phyloP scores from a whole-genome alignment of 768 basidiomycete species.

The Tephrocybe rancida region DNA sequence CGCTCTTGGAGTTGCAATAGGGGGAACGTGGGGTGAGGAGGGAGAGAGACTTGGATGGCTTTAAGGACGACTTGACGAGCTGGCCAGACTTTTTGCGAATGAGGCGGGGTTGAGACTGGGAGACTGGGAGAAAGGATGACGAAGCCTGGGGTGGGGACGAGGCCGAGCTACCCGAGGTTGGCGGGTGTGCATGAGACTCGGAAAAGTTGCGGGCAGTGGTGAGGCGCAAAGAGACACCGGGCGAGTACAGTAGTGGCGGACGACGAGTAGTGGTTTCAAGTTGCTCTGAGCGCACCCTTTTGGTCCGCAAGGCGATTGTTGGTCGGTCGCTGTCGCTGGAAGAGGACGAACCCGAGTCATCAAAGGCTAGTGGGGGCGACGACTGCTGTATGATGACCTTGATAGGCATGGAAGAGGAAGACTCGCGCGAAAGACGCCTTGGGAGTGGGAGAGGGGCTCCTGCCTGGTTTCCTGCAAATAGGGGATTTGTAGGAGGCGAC shows the following conservation, averaged over 20 bases:
- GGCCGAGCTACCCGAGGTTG: background rate
- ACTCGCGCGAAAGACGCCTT: conserved; percentile 42
- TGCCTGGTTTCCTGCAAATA: conserved; percentile 44
- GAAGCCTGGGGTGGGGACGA: conserved; percentile 22
- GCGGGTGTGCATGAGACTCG: conserved; percentile 30
- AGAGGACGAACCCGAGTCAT: conserved; percentile 29
- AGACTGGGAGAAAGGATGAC: conserved; percentile 23
- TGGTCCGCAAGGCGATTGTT: conserved; percentile 5
- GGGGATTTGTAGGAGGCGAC: conserved; percentile 31
- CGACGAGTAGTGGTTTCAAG: background rate
- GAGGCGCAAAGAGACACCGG: conserved; percentile 39
- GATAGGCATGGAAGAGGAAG: conserved; percentile 22
- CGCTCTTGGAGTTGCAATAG: conserved; percentile 58
- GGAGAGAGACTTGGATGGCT: conserved; percentile 61
- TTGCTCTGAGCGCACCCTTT: conserved; percentile 7
- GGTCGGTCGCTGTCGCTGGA: conserved; percentile 14
- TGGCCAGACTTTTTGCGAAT: conserved; percentile 95
- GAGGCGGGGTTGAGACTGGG: conserved; percentile 41
- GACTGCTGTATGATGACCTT: conserved; percentile 29
- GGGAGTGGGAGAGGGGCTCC: conserved; percentile 65
- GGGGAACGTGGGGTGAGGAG: conserved; percentile 47
- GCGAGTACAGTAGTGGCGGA: conserved; percentile 37
- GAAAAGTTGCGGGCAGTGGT: conserved; percentile 31
- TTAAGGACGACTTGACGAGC: conserved; percentile 89
- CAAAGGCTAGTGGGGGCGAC: conserved; percentile 23